Percentiles rank a stretch among this genome's conserved stretches.
Evolutionary conservation across 2,329 filamentous ascomycete species (phyloP).

Genomic region (Exophiala bonariae): DNA sequence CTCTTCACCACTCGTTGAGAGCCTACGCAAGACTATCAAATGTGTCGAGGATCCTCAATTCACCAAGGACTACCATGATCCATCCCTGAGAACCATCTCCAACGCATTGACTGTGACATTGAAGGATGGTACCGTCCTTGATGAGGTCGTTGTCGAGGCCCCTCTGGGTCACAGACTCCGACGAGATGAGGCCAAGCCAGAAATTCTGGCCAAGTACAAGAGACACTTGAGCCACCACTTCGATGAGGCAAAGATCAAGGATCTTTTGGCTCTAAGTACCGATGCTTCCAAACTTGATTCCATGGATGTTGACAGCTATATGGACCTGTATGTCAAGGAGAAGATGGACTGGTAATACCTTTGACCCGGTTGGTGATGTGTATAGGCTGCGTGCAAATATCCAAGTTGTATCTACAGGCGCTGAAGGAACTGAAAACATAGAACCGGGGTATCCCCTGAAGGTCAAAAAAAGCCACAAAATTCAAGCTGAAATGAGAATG

Average conservation of each 20-base stretch:
- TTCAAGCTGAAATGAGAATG: too few species aligned
- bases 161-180: constrained; percentile 89
- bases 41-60: constrained; percentile 96
- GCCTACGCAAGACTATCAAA: constrained; percentile 86
- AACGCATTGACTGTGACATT: constrained; percentile 94
- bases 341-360: constrained; percentile 38
- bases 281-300: constrained; percentile 73
- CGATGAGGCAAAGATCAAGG: constrained; percentile 71
- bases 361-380: neutral
- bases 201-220: constrained; percentile 94
- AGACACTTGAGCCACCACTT: constrained; percentile 86
- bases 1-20: constrained; percentile 84
- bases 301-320: constrained; percentile 87
- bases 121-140: constrained; percentile 87
- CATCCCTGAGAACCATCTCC: constrained; percentile 88
- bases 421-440: too few species aligned
- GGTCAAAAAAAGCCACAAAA: too few species aligned
- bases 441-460: too few species aligned
- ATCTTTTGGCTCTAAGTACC: constrained; percentile 78
- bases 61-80: constrained; percentile 94
- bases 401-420: too few species aligned
- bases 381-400: too few species aligned
- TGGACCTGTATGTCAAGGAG: constrained; percentile 75
- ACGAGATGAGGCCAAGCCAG: constrained; percentile 94
- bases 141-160: constrained; percentile 90